phyloP scores from a whole-genome alignment of 257 asterid species.

The Solanum chmielewskii region DNA sequence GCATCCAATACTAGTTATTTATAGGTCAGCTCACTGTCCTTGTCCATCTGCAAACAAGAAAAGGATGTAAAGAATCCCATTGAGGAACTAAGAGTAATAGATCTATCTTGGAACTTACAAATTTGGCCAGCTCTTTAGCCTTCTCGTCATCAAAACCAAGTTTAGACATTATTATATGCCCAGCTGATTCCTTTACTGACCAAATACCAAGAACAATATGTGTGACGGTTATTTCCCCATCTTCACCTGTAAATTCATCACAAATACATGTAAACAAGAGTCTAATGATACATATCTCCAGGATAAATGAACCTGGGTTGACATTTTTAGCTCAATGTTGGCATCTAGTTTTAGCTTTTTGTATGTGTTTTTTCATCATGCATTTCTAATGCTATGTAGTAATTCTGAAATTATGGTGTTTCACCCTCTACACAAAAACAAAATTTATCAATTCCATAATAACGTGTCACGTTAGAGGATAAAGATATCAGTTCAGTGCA shows the following conservation, averaged over 20 bases:
- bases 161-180: constrained; percentile 49
- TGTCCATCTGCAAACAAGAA: constrained; percentile 51
- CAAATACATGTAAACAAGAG: background rate
- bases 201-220: constrained; percentile 76
- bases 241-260: constrained; percentile 44
- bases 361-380: background rate
- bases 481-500: background rate
- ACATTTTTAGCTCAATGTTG: background rate
- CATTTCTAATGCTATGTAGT: background rate
- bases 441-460: background rate
- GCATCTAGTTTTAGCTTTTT: background rate
- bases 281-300: background rate
- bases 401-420: background rate
- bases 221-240: constrained; percentile 67
- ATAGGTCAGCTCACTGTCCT: constrained; percentile 43
- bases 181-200: constrained; percentile 74
- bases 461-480: background rate
- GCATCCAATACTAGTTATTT: constrained; percentile 14
- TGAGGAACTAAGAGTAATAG: background rate
- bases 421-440: background rate
- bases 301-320: background rate
- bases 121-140: constrained; percentile 66
- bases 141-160: constrained; percentile 75
- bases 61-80: background rate
- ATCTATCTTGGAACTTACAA: constrained; percentile 26